These are phyloP conservation scores for Phialophora macrospora DNA, from an alignment of 2,329 filamentous ascomycete species.

Conservation along the genomic window DNA sequence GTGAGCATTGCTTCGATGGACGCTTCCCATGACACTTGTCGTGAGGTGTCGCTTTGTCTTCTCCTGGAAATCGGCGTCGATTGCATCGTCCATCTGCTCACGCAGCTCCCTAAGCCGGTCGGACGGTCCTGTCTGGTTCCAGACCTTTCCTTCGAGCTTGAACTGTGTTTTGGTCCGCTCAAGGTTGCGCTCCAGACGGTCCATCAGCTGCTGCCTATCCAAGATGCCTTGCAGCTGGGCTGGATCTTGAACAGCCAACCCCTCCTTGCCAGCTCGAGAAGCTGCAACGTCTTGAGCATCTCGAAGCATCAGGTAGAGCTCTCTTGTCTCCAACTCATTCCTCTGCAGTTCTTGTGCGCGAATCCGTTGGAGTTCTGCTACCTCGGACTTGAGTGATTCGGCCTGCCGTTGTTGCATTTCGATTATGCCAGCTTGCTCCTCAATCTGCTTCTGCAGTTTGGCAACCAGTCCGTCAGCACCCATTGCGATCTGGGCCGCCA, in stretches of 20 bases:
- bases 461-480: constrained; percentile 92
- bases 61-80: constrained; percentile 56
- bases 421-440: constrained; percentile 89
- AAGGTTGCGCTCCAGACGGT: constrained; percentile 89
- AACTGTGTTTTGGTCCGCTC: constrained; percentile 97
- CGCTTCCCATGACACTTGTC: constrained; percentile 74
- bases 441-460: constrained; percentile 90
- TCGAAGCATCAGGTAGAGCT: constrained; percentile 96
- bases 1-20: constrained; percentile 61
- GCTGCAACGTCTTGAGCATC: constrained; percentile 96
- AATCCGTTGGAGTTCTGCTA: constrained; percentile 83
- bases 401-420: constrained; percentile 85
- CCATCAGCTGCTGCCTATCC: constrained; percentile 90
- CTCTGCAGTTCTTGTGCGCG: constrained; percentile 89
- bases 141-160: constrained; percentile 91
- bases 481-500: constrained; percentile 83
- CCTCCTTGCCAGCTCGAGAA: constrained; percentile 72
- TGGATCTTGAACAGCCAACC: constrained; percentile 66
- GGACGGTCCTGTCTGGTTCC: constrained; percentile 85
- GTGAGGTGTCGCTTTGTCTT: constrained; percentile 68
- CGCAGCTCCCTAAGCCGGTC: constrained; percentile 89
- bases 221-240: constrained; percentile 89
- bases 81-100: constrained; percentile 86
- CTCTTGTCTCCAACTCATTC: constrained; percentile 93
- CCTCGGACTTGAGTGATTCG: constrained; percentile 84